These are phyloP conservation scores for Colletotrichum sp. DNA, from an alignment of 2,329 filamentous ascomycete species.

Conservation along the genomic window DNA sequence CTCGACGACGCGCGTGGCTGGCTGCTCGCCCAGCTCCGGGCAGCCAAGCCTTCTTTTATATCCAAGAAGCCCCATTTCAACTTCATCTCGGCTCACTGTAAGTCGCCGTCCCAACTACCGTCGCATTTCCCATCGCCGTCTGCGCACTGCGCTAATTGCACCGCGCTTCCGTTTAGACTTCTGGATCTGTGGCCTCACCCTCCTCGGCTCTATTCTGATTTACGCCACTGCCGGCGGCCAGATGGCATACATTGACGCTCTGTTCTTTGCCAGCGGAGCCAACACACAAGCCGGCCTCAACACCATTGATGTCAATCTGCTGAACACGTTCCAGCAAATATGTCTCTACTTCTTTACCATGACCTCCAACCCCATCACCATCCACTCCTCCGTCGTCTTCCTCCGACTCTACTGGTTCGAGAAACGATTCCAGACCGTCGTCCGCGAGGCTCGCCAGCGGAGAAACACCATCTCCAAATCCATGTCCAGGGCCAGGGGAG, in stretches of 20 bases:
- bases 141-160: constrained; percentile 7
- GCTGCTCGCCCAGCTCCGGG: constrained; percentile 43
- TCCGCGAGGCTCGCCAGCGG: constrained; percentile 70
- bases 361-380: constrained; percentile 81
- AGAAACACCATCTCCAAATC: constrained; percentile 70
- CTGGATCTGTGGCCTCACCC: constrained; percentile 76
- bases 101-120: constrained; percentile 33
- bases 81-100: constrained; percentile 83
- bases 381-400: constrained; percentile 87
- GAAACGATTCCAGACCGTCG: constrained; percentile 88
- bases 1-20: constrained; percentile 33
- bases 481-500: constrained; percentile 50
- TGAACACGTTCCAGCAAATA: constrained; percentile 76
- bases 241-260: constrained; percentile 81
- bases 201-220: constrained; percentile 79
- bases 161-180: constrained; percentile 57
- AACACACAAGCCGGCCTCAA: constrained; percentile 95
- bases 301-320: constrained; percentile 70
- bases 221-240: constrained; percentile 64
- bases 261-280: constrained; percentile 85
- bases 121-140: background rate
- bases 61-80: constrained; percentile 73
- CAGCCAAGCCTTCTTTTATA: constrained; percentile 61
- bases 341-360: constrained; percentile 75
- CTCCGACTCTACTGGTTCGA: constrained; percentile 98